A percentile compares a stretch with the other conserved stretches of the same genome.
phyloP scores from a whole-genome alignment of 2,329 filamentous ascomycete genomes.

The Aspergillus alliaceus region DNA sequence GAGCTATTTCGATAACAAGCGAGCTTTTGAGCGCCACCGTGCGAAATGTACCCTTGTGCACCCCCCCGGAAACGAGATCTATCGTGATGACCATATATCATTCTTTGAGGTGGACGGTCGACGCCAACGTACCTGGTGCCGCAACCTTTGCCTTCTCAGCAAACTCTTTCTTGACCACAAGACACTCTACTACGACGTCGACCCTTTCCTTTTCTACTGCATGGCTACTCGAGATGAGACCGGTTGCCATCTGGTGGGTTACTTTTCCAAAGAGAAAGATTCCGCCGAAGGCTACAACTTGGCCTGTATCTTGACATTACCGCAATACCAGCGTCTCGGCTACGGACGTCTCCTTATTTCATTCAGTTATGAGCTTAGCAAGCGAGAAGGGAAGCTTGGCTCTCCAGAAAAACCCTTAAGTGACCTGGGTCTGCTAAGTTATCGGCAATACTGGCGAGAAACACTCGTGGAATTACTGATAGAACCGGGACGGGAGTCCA shows the following conservation, averaged over 20 bases:
- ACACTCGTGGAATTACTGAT: slow-evolving; percentile 86
- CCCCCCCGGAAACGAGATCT: slow-evolving; percentile 96
- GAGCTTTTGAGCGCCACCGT: slow-evolving; percentile 81
- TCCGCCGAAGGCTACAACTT: slow-evolving; percentile 96
- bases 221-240: slow-evolving; percentile 90
- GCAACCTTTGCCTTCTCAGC: slow-evolving; percentile 91
- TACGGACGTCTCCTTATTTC: slow-evolving; percentile 92
- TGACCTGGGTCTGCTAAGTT: slow-evolving; percentile 88
- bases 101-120: slow-evolving; percentile 98
- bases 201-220: slow-evolving; percentile 95
- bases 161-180: slow-evolving; percentile 99
- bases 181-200: slow-evolving; percentile 96
- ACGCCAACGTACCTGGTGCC: slow-evolving; percentile 97
- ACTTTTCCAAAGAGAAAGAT: slow-evolving; percentile 98
- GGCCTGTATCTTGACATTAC: slow-evolving; percentile 93
- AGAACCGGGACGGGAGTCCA: slow-evolving; percentile 62
- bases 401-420: slow-evolving; percentile 96
- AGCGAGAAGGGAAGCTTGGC: slow-evolving; percentile 90
- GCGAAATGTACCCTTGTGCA: slow-evolving; percentile 88
- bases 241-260: slow-evolving; percentile 96
- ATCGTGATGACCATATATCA: slow-evolving; percentile 83
- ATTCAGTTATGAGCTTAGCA: slow-evolving; percentile 95
- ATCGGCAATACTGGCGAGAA: slow-evolving; percentile 97
- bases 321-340: slow-evolving; percentile 93
- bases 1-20: slow-evolving; percentile 80